phyloP scores from a whole-genome alignment of 768 basidiomycete genomes.

The Leccinum rimulosum region DNA sequence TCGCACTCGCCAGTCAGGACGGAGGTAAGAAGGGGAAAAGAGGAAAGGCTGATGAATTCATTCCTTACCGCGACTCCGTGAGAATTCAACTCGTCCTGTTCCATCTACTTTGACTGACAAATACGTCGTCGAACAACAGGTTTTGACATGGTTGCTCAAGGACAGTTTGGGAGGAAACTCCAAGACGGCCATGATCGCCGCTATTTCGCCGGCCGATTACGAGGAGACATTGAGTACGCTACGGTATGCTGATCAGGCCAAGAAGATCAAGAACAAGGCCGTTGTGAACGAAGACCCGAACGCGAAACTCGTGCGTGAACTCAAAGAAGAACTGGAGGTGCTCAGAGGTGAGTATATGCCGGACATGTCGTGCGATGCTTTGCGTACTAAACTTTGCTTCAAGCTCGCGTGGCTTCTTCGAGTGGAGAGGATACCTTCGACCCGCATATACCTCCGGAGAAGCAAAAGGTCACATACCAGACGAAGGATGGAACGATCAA shows the following conservation, averaged over 20 bases:
- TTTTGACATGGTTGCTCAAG: conserved; percentile 97
- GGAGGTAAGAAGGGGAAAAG: conserved; percentile 84
- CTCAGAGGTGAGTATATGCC: conserved; percentile 60
- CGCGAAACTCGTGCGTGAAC: conserved; percentile 95
- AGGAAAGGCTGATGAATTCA: conserved; percentile 86
- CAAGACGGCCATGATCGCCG: conserved; percentile 99
- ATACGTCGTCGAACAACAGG: conserved; percentile 41
- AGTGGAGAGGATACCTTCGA: conserved; percentile 77
- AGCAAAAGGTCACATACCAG: conserved; percentile 93
- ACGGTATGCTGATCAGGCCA: conserved; percentile 97
- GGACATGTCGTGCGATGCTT: not conserved
- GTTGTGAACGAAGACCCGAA: conserved; percentile 99
- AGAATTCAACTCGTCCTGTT: conserved; percentile 26
- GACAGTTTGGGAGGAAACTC: conserved; percentile 97
- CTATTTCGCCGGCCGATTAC: conserved; percentile 97
- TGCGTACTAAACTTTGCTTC: conserved; percentile 7
- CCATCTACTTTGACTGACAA: conserved; percentile 3
- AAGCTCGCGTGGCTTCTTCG: conserved; percentile 73
- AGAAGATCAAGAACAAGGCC: conserved; percentile 99
- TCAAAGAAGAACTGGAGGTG: conserved; percentile 96
- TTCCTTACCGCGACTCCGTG: conserved; percentile 97
- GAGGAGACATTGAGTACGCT: conserved; percentile 96
- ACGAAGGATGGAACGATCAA: conserved; percentile 92
- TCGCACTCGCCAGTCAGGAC: conserved; percentile 60
- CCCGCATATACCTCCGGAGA: conserved; percentile 84